Conservation (phyloP, 2,329 filamentous ascomycete species). For the Botrytis paeoniae region DNA sequence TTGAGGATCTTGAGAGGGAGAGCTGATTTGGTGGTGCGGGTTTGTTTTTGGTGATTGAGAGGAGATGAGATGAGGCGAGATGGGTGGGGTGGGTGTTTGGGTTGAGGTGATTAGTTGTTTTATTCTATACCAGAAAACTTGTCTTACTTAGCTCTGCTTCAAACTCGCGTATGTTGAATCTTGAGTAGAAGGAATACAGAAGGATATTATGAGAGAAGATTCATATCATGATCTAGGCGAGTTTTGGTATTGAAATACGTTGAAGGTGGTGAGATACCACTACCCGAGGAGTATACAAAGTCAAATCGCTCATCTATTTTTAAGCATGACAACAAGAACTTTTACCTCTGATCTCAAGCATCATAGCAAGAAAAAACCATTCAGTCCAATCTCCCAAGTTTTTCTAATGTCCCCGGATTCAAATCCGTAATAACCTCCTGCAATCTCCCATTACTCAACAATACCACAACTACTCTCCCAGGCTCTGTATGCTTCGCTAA, state of each 20-base stretch:
- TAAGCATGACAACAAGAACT: not conserved
- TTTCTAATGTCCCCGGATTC: not conserved
- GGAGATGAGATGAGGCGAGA: too few relatives aligned
- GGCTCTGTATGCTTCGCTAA: not conserved
- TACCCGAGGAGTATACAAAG: not conserved
- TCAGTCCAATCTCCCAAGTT: conserved; percentile 5
- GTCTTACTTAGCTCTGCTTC: too few relatives aligned
- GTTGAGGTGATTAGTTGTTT: too few relatives aligned
- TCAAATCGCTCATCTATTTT: not conserved
- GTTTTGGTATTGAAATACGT: not conserved
- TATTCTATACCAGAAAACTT: too few relatives aligned
- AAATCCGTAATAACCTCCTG: conserved; percentile 9
- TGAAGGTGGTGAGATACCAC: not conserved
- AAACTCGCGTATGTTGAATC: too few relatives aligned
- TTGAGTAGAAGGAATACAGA: too few relatives aligned
- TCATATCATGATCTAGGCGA: not conserved
- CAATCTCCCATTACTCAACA: not conserved
- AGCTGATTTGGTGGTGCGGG: too few relatives aligned
- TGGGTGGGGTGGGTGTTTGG: too few relatives aligned
- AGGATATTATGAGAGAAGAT: too few relatives aligned
- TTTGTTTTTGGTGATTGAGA: too few relatives aligned
- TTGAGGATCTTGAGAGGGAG: too few relatives aligned
- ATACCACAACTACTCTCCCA: not conserved
- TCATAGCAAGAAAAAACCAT: not conserved
- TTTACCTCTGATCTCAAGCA: not conserved